Base-by-base conservation (phyloP, 768 basidiomycete species). In the Tephrocybe sp. region DNA sequence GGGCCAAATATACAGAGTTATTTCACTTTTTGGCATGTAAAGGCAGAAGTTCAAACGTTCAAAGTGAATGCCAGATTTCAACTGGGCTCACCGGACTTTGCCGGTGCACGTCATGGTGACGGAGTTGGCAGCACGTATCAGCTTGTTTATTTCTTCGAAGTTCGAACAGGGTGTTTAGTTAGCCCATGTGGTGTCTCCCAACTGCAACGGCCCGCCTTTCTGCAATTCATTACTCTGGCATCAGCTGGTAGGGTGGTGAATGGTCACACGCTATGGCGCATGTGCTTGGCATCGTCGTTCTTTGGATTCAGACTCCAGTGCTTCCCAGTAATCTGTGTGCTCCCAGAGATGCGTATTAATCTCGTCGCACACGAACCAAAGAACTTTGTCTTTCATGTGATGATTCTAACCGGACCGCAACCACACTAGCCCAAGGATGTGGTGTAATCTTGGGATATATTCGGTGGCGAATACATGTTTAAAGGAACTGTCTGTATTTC, bases 1-100 rank as follows among this genome's bases (percentile, higher is more conserved):
- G 0, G 90, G 87, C 87, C 87, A 91, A 51, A 91, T 68, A 65
- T 90, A 72, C 16, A 92, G 68, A 32, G 70, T 59, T 17, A 73
- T 58, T 26, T 57, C 54, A 31, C 55, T 46, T 22, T 60, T 51
- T 5, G 53, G 38, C 50, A 53, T 57, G 32, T 33, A 38, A n/a
- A 14, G 36, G 12, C n/a, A 16, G 8, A 16, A 17, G 4, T 33
- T 1, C 6, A 44, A 44, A 31, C 42, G n/a, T 26, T 12, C n/a
- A 6, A 22, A 19, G 16, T 14, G 16, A 1, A 32, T 9, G 19
- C 33, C 14, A 22, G 16, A 5, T 14, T 17, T 14, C 30, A 19
- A 34, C 19, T 19, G 16, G 11, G 5, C 43, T 16, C 43, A 3
- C 36, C 17, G 36, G 9, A 38, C 17, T 17, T 16, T 14, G 17